Conservation (phyloP, 176 grass and related monocot genomes). For the Avena insularis region DNA sequence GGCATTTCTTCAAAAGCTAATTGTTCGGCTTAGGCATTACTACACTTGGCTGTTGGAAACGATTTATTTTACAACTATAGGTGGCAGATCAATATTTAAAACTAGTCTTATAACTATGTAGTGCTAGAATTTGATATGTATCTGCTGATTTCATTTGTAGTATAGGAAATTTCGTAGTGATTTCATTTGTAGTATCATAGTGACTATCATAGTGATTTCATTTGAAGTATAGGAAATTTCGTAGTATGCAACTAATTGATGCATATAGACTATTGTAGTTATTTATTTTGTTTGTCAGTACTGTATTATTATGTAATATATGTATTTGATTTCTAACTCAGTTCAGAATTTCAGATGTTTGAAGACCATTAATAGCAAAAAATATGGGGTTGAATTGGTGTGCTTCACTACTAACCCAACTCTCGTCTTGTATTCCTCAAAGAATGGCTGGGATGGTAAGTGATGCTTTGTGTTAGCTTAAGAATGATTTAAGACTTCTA, state of each 20-base stretch:
- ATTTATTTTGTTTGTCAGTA: neutral
- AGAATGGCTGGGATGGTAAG: constrained; percentile 99
- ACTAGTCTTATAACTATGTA: neutral
- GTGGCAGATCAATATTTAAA: neutral
- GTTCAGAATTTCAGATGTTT: constrained; percentile 66
- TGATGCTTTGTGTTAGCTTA: constrained; percentile 32
- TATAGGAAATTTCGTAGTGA: no score
- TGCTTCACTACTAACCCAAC: constrained; percentile 90
- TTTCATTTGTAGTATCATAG: no score
- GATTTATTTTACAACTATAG: neutral
- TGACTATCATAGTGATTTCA: neutral
- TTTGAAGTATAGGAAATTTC: neutral
- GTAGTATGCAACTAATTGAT: neutral
- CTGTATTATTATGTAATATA: constrained; percentile 29
- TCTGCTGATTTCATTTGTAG: neutral
- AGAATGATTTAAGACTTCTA: constrained; percentile 28
- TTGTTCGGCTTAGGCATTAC: neutral
- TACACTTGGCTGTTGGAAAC: constrained; percentile 10
- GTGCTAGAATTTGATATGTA: neutral
- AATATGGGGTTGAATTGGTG: constrained; percentile 95
- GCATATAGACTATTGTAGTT: constrained; percentile 28
- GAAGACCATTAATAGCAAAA: constrained; percentile 99
- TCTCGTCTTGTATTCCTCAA: constrained; percentile 91
- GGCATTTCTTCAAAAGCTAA: neutral
- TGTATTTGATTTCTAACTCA: constrained; percentile 39